These are phyloP conservation scores for Coniochaeta sp. DNA, from an alignment of 2,329 filamentous ascomycete genomes.

Conservation along the genomic window DNA sequence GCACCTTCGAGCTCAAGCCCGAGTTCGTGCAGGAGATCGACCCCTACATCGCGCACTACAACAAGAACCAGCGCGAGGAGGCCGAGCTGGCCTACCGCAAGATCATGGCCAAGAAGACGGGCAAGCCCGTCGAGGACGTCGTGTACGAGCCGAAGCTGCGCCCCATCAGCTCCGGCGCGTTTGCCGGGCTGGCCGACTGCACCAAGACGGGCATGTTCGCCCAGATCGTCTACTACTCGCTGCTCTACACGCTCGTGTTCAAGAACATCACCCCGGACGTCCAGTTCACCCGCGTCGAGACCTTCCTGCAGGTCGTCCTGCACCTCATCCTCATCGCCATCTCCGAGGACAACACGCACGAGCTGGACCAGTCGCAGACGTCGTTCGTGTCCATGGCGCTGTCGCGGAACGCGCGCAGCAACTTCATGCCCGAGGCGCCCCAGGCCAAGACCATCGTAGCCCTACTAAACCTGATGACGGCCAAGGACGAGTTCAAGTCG, in stretches of 20 bases:
- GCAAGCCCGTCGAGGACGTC: slow-evolving; percentile 72
- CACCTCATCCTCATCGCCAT: slow-evolving; percentile 83
- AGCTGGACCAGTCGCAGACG: slow-evolving; percentile 40
- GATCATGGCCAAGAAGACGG: slow-evolving; percentile 80
- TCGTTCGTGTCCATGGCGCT: slow-evolving; percentile 73
- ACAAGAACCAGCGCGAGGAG: slow-evolving; percentile 93
- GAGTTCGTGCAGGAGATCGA: slow-evolving; percentile 84
- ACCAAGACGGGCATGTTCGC: slow-evolving; percentile 80
- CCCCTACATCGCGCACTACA: slow-evolving; percentile 93
- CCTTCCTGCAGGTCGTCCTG: slow-evolving; percentile 84
- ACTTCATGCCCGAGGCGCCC: slow-evolving; percentile 50
- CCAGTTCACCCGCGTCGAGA: slow-evolving; percentile 76
- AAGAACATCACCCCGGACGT: slow-evolving; percentile 64
- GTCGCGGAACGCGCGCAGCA: slow-evolving; percentile 53
- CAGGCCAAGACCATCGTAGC: slow-evolving; percentile 56
- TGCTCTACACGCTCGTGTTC: slow-evolving; percentile 72
- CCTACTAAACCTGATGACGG: slow-evolving; percentile 53
- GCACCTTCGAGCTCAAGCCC: slow-evolving; percentile 86
- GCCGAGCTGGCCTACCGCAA: slow-evolving; percentile 84
- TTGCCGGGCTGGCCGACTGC: slow-evolving; percentile 68
- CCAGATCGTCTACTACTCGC: slow-evolving; percentile 81
- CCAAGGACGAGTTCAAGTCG: slow-evolving; percentile 68
- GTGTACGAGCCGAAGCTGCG: slow-evolving; percentile 85
- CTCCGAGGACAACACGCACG: slow-evolving; percentile 65
- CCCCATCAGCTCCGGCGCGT: slow-evolving; percentile 69